Evolutionary conservation across 768 basidiomycete genomes (phyloP).

Genomic region (Kondoa subrosea): DNA sequence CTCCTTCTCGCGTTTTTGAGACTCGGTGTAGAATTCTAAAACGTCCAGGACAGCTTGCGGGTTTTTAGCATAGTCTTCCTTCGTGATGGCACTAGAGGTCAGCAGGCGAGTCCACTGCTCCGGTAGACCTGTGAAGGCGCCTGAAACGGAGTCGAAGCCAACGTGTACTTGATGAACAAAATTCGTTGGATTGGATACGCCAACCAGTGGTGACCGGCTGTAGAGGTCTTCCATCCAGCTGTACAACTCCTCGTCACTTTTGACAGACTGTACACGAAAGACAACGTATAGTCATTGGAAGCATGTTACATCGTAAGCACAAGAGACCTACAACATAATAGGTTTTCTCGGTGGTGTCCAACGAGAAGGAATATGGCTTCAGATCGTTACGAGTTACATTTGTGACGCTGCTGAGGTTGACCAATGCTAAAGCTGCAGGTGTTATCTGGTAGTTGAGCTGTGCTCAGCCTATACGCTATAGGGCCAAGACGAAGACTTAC

Average conservation of each 20-base stretch:
- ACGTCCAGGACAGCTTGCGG: conserved; percentile 95
- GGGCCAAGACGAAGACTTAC: conserved; percentile 37
- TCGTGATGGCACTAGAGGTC: conserved; percentile 90
- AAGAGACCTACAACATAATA: conserved; percentile 40
- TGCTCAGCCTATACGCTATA: neutral
- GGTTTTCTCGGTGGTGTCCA: conserved; percentile 71
- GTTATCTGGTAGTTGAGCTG: conserved; percentile 1
- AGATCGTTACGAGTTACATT: conserved; percentile 82
- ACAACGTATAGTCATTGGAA: neutral
- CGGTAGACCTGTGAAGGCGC: conserved; percentile 90
- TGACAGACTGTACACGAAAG: conserved; percentile 40
- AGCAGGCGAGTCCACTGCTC: conserved; percentile 96
- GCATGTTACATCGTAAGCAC: conserved; percentile 2
- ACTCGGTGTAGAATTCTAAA: conserved; percentile 94
- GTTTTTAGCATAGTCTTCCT: conserved; percentile 91
- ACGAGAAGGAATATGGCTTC: conserved; percentile 79
- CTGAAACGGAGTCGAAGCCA: conserved; percentile 82
- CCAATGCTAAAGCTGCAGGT: conserved; percentile 17
- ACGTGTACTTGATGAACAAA: conserved; percentile 99
- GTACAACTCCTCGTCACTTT: conserved; percentile 92
- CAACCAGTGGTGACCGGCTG: conserved; percentile 74
- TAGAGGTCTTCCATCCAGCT: conserved; percentile 97
- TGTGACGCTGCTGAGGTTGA: conserved; percentile 57
- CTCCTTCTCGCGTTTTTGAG: conserved; percentile 85
- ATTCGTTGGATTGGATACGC: conserved; percentile 84